These are phyloP conservation scores for Salix dunnii DNA, from an alignment of 345 rosid genomes.

Conservation along the genomic window DNA sequence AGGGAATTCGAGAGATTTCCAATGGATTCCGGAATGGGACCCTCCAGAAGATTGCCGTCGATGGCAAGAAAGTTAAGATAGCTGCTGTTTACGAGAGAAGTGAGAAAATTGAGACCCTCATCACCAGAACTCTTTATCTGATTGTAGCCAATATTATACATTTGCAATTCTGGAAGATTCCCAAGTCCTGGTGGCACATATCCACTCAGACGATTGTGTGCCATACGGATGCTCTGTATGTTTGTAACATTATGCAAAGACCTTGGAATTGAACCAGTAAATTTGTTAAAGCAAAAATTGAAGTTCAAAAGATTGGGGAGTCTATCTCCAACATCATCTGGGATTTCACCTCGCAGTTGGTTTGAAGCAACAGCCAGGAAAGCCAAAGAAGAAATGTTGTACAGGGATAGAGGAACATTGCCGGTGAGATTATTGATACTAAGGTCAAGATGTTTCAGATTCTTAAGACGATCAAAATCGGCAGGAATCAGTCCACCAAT, in stretches of 20 bases:
- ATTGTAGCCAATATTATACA: conserved; percentile 31
- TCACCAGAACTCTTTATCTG: not conserved
- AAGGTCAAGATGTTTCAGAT: not conserved
- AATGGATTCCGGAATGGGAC: conserved; percentile 39
- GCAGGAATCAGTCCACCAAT: not conserved
- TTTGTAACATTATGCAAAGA: conserved; percentile 42
- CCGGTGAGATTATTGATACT: not conserved
- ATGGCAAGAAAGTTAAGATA: conserved; percentile 37
- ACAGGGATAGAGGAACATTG: not conserved
- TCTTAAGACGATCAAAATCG: not conserved
- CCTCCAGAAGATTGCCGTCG: conserved; percentile 37
- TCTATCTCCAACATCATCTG: conserved; percentile 33
- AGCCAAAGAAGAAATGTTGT: not conserved
- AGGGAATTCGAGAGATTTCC: conserved; percentile 41
- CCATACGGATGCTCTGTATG: conserved; percentile 32
- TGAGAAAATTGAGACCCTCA: conserved; percentile 32
- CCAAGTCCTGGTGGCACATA: conserved; percentile 32
- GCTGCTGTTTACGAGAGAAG: conserved; percentile 37
- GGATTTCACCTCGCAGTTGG: conserved; percentile 8
- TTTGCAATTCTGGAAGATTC: conserved; percentile 33
- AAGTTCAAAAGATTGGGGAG: conserved; percentile 40
- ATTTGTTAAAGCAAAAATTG: conserved; percentile 40
- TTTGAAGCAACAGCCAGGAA: not conserved
- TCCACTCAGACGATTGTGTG: conserved; percentile 36
- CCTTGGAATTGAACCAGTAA: conserved; percentile 37